A percentile compares a stretch with the other conserved stretches of the same genome.
These are phyloP conservation scores for Pythium angustatum DNA, from an alignment of 352 stramenopile genomes.

Conservation along the genomic window DNA sequence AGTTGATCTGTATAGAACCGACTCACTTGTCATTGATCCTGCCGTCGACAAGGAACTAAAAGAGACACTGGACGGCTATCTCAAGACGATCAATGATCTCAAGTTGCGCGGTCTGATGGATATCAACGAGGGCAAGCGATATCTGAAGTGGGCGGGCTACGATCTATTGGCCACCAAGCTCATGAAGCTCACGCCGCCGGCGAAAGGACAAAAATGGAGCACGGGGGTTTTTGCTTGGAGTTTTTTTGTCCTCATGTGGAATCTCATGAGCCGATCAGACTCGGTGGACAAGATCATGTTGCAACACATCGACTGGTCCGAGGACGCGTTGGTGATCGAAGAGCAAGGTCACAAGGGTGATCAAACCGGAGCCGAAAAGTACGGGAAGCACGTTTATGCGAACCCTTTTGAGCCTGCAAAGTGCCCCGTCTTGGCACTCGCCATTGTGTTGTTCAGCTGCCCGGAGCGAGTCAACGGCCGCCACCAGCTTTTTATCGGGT, in stretches of 20 bases:
- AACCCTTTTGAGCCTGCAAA: constrained; percentile 23
- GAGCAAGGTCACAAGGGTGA: constrained; percentile 24
- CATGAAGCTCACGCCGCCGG: neutral
- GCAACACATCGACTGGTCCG: constrained; percentile 17
- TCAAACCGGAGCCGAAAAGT: constrained; percentile 17
- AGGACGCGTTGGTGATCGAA: constrained; percentile 16
- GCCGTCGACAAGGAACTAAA: constrained; percentile 5
- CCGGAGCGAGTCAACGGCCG: neutral
- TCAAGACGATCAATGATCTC: constrained; percentile 9
- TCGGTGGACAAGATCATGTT: constrained; percentile 19
- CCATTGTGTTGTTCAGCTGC: constrained; percentile 13
- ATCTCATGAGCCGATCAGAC: constrained; percentile 20
- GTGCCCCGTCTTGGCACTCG: constrained; percentile 18
- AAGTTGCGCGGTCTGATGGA: constrained; percentile 12
- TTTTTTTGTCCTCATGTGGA: constrained; percentile 23
- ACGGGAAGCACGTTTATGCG: constrained; percentile 19
- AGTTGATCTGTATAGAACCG: constrained; percentile 3
- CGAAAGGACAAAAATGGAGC: constrained; percentile 4
- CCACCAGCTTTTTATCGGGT: constrained; percentile 18
- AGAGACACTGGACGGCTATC: constrained; percentile 8
- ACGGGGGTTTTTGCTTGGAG: constrained; percentile 10
- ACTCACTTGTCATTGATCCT: neutral
- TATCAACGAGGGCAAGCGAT: constrained; percentile 10
- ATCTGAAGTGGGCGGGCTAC: constrained; percentile 17
- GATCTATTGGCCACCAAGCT: constrained; percentile 4